These are phyloP conservation scores for Colletotrichum tropicicola DNA, from an alignment of 2,329 filamentous ascomycete species.

Conservation along the genomic window DNA sequence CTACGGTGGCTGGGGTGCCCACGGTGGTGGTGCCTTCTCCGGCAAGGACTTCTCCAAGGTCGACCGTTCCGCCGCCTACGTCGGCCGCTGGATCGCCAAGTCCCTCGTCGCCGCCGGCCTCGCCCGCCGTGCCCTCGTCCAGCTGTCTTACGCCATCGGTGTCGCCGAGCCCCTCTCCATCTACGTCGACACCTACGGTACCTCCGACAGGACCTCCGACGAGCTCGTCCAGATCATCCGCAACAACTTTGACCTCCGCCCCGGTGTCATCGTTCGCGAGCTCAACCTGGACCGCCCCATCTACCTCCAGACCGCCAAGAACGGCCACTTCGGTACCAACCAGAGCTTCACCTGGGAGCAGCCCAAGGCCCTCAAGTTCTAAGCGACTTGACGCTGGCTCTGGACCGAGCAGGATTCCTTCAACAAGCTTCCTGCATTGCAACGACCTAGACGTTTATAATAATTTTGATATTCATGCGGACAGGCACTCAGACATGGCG, in stretches of 20 bases:
- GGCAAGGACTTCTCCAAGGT: constrained; percentile 99
- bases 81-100: constrained; percentile 99
- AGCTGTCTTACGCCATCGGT: constrained; percentile 99
- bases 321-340: constrained; percentile 98
- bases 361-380: constrained; percentile 93
- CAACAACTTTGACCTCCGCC: constrained; percentile 96
- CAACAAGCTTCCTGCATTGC: constrained; percentile 33
- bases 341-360: constrained; percentile 98
- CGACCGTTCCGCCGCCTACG: constrained; percentile 96
- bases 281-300: constrained; percentile 95
- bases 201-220: constrained; percentile 86
- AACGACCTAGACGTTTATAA: constrained; percentile 34
- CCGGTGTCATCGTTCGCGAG: constrained; percentile 98
- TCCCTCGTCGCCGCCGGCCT: constrained; percentile 91
- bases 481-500: constrained; percentile 32
- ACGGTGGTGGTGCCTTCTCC: constrained; percentile 99
- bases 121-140: constrained; percentile 91
- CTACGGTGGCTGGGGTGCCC: constrained; percentile 99
- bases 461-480: constrained; percentile 30
- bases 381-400: constrained; percentile 50
- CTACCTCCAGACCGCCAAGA: constrained; percentile 99
- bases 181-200: constrained; percentile 98
- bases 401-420: constrained; percentile 30
- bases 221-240: constrained; percentile 96
- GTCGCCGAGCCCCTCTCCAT: constrained; percentile 97